Percentiles rank a stretch among this genome's conserved stretches.
phyloP scores from a whole-genome alignment of 495 filamentous ascomycete genomes.

The Xylaria nigripes region DNA sequence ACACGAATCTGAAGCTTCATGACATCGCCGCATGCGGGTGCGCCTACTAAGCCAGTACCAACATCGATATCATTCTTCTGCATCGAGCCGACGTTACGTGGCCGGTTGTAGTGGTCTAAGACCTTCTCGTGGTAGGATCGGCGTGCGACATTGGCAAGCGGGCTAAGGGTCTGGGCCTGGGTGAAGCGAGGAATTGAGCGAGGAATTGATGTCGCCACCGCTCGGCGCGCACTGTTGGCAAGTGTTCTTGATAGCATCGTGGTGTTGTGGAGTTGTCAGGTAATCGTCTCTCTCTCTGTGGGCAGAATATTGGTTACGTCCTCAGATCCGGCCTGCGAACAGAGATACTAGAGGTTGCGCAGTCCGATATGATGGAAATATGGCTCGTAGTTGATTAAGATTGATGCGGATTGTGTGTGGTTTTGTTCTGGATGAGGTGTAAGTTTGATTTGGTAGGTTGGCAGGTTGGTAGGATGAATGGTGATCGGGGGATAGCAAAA shows the following conservation, averaged over 20 bases:
- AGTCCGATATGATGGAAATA: background rate
- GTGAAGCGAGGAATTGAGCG: conserved; percentile 22
- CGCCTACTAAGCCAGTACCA: conserved; percentile 94
- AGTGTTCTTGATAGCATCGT: conserved; percentile 26
- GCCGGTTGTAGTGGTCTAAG: conserved; percentile 88
- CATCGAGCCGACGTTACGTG: conserved; percentile 92
- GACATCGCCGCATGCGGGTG: conserved; percentile 90
- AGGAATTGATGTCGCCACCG: conserved; percentile 18
- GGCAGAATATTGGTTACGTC: background rate
- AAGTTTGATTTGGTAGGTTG: background rate
- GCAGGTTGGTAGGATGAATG: background rate
- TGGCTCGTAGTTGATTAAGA: background rate
- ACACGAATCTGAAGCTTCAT: conserved; percentile 99
- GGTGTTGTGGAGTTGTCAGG: background rate
- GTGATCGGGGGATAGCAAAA: background rate
- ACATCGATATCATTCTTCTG: conserved; percentile 77
- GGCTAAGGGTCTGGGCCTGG: conserved; percentile 31
- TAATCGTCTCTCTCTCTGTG: background rate
- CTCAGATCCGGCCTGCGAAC: background rate
- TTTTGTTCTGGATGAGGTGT: background rate
- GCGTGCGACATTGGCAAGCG: conserved; percentile 32
- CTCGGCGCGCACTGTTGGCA: conserved; percentile 25
- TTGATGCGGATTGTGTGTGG: background rate
- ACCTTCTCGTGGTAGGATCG: conserved; percentile 55
- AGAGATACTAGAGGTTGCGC: background rate